Evolutionary conservation across 2,329 filamentous ascomycete species (phyloP).

Genomic region (Tothia fuscella): DNA sequence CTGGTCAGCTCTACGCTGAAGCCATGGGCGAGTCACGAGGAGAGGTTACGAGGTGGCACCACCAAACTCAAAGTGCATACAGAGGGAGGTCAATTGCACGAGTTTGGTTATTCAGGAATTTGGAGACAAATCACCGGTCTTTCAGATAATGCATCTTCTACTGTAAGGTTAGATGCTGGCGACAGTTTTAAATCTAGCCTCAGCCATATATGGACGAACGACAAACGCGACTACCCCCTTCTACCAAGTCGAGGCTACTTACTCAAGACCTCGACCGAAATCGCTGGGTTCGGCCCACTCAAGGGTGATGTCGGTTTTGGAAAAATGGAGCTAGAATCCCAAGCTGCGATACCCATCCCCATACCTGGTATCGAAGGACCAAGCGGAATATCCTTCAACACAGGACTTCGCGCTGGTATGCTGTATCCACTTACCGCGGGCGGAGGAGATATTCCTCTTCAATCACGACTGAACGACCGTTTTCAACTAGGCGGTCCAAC

Average conservation of each 20-base stretch:
- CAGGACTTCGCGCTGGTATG: conserved; percentile 67
- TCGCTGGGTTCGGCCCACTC: conserved; percentile 78
- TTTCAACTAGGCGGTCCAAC: conserved; percentile 92
- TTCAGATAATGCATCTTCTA: conserved; percentile 62
- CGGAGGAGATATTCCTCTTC: conserved; percentile 40
- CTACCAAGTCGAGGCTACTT: conserved; percentile 75
- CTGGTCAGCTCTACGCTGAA: conserved; percentile 78
- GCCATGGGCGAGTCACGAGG: conserved; percentile 87
- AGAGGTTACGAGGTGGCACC: conserved; percentile 67
- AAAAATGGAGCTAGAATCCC: conserved; percentile 78
- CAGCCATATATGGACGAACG: conserved; percentile 67
- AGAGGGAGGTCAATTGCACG: conserved; percentile 50
- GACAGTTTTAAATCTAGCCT: conserved; percentile 84
- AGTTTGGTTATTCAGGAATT: conserved; percentile 65
- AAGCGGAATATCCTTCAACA: conserved; percentile 72
- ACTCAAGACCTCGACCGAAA: conserved; percentile 62
- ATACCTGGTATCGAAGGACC: conserved; percentile 56
- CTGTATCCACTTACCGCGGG: conserved; percentile 69
- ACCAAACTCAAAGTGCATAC: conserved; percentile 66
- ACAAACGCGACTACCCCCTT: conserved; percentile 73
- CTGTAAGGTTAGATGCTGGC: conserved; percentile 72
- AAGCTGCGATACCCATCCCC: conserved; percentile 61
- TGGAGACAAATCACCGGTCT: conserved; percentile 87
- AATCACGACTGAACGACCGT: conserved; percentile 81
- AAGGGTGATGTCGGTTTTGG: conserved; percentile 86